phyloP scores from a whole-genome alignment of 2,329 filamentous ascomycete genomes.

The Capronia coronata region DNA sequence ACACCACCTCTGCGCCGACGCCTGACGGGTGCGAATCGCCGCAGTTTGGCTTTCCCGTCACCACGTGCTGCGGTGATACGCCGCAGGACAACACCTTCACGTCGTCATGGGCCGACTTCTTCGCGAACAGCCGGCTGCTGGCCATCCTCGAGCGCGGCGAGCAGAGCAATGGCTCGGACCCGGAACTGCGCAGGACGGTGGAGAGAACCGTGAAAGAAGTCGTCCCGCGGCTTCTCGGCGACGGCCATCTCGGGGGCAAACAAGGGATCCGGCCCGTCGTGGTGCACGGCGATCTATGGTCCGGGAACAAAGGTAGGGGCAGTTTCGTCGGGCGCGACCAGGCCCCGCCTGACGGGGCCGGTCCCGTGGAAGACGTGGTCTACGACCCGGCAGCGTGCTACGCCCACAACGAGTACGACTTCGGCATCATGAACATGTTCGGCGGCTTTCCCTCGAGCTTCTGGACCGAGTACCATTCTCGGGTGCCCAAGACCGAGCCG shows the following conservation, averaged over 20 bases:
- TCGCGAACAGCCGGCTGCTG: constrained; percentile 66
- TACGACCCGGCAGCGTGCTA: constrained; percentile 79
- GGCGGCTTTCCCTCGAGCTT: constrained; percentile 71
- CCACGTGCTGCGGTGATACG: constrained; percentile 82
- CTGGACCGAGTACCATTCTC: constrained; percentile 66
- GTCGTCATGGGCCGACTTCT: constrained; percentile 77
- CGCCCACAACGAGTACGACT: constrained; percentile 80
- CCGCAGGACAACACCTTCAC: constrained; percentile 71
- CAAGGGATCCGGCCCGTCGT: constrained; percentile 66
- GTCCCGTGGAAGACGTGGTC: constrained; percentile 63
- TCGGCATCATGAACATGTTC: constrained; percentile 96
- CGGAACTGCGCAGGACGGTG: constrained; percentile 56
- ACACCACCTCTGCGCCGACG: constrained; percentile 65
- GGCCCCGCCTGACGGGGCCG: constrained; percentile 32
- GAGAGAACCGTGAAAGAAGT: constrained; percentile 58
- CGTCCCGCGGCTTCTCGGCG: constrained; percentile 69
- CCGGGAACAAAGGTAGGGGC: constrained; percentile 69
- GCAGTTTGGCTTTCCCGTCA: constrained; percentile 74
- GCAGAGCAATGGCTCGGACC: constrained; percentile 58
- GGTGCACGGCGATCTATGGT: constrained; percentile 91
- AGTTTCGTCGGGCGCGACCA: constrained; percentile 46
- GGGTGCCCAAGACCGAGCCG: constrained; percentile 75
- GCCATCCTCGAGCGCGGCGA: constrained; percentile 56
- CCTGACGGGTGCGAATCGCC: constrained; percentile 54
- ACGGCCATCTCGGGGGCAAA: constrained; percentile 54